A percentile compares a stretch with the other conserved stretches of the same genome.
These are phyloP conservation scores for Apiospora marii DNA, from an alignment of 2,329 filamentous ascomycete genomes.

Conservation along the genomic window DNA sequence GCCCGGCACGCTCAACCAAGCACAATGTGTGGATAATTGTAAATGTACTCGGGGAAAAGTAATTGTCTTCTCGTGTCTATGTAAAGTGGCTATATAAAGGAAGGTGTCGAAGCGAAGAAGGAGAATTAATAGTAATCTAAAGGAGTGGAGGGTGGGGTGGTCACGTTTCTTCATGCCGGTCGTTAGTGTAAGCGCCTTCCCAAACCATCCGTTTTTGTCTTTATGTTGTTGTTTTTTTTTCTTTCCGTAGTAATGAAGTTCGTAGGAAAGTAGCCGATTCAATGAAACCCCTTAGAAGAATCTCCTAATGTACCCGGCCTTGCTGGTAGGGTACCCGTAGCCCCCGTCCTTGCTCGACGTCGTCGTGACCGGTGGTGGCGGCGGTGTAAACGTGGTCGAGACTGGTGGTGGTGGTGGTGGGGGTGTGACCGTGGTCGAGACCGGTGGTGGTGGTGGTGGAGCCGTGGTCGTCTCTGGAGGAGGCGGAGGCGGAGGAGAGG, in stretches of 20 bases:
- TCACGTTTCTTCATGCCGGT: background rate
- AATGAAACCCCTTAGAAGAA: background rate
- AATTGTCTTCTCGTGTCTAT: background rate
- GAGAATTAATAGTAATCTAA: background rate
- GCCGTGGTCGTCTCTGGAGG: background rate
- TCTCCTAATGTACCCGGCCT: background rate
- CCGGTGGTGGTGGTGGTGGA: background rate
- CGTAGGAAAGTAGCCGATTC: background rate
- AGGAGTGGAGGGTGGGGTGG: background rate
- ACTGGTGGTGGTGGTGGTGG: background rate
- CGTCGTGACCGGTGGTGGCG: background rate
- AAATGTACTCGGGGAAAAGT: background rate
- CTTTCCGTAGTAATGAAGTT: background rate
- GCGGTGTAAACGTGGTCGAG: background rate
- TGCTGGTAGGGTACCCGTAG: background rate
- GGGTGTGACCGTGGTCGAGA: background rate
- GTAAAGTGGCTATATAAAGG: slow-evolving; percentile 6
- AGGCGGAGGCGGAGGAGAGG: background rate
- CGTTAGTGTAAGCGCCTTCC: background rate
- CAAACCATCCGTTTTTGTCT: background rate
- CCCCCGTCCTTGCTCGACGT: background rate
- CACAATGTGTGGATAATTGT: background rate
- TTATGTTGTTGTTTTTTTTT: background rate
- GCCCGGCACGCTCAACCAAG: no score
- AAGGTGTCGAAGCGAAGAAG: slow-evolving; percentile 12